Evolutionary conservation across 441 rosid species (phyloP), one percentile per base, ranked within the genome.

Genomic region (Populus tomentosa): DNA sequence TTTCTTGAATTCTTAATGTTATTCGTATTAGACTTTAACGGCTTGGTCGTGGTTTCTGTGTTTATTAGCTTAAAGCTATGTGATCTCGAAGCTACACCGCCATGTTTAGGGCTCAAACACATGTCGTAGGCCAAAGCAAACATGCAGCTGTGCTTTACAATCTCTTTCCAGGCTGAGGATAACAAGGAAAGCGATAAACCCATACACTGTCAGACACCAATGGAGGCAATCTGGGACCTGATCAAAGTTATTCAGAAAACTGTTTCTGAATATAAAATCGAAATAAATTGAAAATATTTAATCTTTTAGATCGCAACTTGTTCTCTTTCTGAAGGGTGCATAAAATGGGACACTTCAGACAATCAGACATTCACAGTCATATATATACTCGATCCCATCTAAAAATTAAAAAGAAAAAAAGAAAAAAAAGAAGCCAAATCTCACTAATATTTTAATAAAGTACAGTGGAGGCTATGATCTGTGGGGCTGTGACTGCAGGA

Each of bases 141-240:
- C n/a, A 83, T 63, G 66, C 30, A 28, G 30, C 80, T 74, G 69
- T 78, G 84, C 7, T 72, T 72, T 2, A 73, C 75, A 36, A 80
- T 83, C 75, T 80, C 84, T 78, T 83, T 76, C 83, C 86, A 81
- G 64, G 86, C 81, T 53, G 89, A 78, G 61, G 61, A 69, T 38
- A 85, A 81, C 61, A 80, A 78, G 13, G 89, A 87, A 74, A 84
- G 79, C 4, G 84, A 84, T 33, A 85, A 80, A 67, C 88, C 90
- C 88, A 85, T 82, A 63, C 63, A 65, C 46, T 59, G 72, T 71
- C 72, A 64, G 69, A 23, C 71, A 69, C 72, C 71, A 36, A 35
- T 33, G 36, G 36, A 35, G 67, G 28, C 65, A 72, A 76, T 3
- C 56, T 46, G 4, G 56, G 56, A 46, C 56, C 83, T 75, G 81